Percentiles rank a stretch among this genome's conserved stretches.
phyloP scores from a whole-genome alignment of 1,284 basidiomycete species.

The Rhodotorula glutinis region DNA sequence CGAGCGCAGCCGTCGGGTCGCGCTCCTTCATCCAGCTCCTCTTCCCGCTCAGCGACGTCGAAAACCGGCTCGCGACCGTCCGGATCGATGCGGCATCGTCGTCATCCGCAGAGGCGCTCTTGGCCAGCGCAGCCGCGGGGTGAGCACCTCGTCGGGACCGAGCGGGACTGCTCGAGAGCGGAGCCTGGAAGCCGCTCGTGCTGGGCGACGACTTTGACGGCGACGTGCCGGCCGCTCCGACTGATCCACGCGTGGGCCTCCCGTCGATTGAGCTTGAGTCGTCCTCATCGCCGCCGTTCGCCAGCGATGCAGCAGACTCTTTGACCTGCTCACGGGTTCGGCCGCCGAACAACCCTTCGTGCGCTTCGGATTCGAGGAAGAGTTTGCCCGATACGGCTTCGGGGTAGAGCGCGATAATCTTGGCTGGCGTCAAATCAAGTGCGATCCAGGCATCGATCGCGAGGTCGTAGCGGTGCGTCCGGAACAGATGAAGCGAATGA shows the following conservation, averaged over 20 bases:
- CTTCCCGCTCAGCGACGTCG: conserved; percentile 13
- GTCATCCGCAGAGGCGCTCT: conserved; percentile 43
- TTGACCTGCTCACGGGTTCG: conserved; percentile 22
- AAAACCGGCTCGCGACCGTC: conserved; percentile 44
- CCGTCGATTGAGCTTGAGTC: conserved; percentile 39
- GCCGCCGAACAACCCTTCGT: conserved; percentile 85
- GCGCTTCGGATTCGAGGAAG: conserved; percentile 61
- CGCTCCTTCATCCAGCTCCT: conserved; percentile 28
- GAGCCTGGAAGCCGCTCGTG: background rate
- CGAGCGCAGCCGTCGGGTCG: background rate
- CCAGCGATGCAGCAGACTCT: background rate
- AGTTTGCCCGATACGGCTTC: conserved; percentile 75
- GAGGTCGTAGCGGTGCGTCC: conserved; percentile 60
- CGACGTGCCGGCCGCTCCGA: background rate
- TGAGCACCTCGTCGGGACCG: background rate
- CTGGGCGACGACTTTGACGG: background rate
- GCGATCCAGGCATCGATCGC: conserved; percentile 86
- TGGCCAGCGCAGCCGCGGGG: background rate
- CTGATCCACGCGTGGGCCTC: conserved; percentile 12
- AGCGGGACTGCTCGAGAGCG: background rate
- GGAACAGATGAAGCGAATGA: conserved; percentile 72
- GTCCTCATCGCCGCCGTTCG: conserved; percentile 37
- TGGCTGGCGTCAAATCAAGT: conserved; percentile 86
- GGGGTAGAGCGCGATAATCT: conserved; percentile 86
- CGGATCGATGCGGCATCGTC: conserved; percentile 61